Base-by-base conservation (phyloP, 1,284 basidiomycete species). In the Sporisorium reilianum region DNA sequence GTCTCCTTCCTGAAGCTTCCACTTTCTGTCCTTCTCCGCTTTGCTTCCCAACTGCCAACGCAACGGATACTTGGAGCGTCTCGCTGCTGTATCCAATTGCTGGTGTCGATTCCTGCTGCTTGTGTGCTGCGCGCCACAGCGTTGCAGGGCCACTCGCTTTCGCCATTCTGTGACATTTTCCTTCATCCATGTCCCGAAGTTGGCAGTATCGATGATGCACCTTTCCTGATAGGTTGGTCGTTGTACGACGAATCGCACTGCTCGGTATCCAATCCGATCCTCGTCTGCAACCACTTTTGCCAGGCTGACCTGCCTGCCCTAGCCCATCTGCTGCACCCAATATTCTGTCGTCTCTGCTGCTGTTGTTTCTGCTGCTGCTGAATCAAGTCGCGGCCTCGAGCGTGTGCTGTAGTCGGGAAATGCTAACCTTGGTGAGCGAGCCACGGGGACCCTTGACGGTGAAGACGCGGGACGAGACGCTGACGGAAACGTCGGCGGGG, bases 391-490 rank as follows among this genome's bases (percentile, higher is more conserved):
- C 42, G 18, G 50, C 28, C 42, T 51, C 32, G 36, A 53, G 28
- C 8, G 28, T 26, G 22, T 25, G 18, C 20, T 9, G 38, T n/a
- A 0, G n/a, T 49, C 30, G 48, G n/a, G n/a, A n/a, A n/a, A 67
- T 77, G 61, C 83, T 67, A 67, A 84, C 83, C 83, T 85, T 85
- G 66, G 70, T 76, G 53, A 85, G 78, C 60, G 81, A 65, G 42
- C 83, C 83, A 20, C 83, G 80, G 51, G 83, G 83, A 61, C 83
- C 83, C 79, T 83, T 85, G 79, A 84, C 80, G 60, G 77, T 80
- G 67, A 80, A 74, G 63, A 80, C 61, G 53, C 83, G 81, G 38
- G 83, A 74, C 73, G 79, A 69, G 56, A 85, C 51, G 64, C 61
- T 65, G 72, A 84, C 77, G 64, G 70, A 38, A 49, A 84, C 77